Percentiles rank a stretch among this genome's conserved stretches.
Conservation (phyloP, 768 basidiomycete genomes). For the Pisolithus orientalis region DNA sequence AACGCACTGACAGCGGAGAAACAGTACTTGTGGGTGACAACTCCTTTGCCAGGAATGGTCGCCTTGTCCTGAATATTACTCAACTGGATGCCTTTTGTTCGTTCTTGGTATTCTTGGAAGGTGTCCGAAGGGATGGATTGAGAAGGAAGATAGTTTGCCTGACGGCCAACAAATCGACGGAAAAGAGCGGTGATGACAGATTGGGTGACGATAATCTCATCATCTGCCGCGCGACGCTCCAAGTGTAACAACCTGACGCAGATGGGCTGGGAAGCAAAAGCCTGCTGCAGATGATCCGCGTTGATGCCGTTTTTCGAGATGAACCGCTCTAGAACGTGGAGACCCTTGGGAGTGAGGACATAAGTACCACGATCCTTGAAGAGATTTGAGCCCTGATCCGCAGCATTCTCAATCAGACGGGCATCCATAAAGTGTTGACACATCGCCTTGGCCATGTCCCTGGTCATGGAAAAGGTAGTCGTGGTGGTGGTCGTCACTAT, state of each 20-base stretch:
- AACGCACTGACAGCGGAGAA: slow-evolving; percentile 84
- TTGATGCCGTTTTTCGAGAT: slow-evolving; percentile 99
- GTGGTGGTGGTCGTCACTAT: slow-evolving; percentile 99
- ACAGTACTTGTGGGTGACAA: slow-evolving; percentile 54
- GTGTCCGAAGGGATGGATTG: slow-evolving; percentile 46
- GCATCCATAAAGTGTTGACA: slow-evolving; percentile 99
- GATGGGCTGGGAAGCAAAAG: slow-evolving; percentile 90
- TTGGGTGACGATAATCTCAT: slow-evolving; percentile 95
- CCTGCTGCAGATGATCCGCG: slow-evolving; percentile 82
- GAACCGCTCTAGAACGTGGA: slow-evolving; percentile 98
- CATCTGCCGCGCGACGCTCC: slow-evolving; percentile 86
- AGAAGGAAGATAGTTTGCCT: slow-evolving; percentile 67
- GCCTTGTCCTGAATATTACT: slow-evolving; percentile 66
- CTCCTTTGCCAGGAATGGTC: slow-evolving; percentile 39
- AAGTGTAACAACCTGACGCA: slow-evolving; percentile 97
- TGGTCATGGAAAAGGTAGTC: slow-evolving; percentile 98
- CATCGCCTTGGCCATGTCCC: slow-evolving; percentile 99
- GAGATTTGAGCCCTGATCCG: slow-evolving; percentile 78
- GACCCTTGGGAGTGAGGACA: slow-evolving; percentile 92
- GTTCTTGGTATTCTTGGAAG: slow-evolving; percentile 72
- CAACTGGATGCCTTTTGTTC: slow-evolving; percentile 66
- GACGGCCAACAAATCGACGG: slow-evolving; percentile 87
- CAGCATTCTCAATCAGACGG: slow-evolving; percentile 93
- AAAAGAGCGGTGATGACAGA: slow-evolving; percentile 92
- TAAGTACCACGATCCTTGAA: slow-evolving; percentile 99